Base-by-base conservation (phyloP, 2,329 filamentous ascomycete genomes). In the Aspergillus arachidicola region DNA sequence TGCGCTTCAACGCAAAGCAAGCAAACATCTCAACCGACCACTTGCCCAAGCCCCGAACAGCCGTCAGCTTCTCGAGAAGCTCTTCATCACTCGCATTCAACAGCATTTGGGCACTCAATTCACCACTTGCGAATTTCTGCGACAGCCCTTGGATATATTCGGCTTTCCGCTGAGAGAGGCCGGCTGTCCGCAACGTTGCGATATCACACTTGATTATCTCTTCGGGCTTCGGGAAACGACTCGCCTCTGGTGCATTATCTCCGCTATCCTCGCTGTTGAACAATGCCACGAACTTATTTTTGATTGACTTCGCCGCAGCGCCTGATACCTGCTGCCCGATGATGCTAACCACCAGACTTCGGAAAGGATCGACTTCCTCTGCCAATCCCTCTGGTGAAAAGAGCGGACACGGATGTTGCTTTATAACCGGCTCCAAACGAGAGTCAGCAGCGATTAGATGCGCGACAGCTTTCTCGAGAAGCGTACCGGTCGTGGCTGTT, bases 1-100 rank as follows among this genome's bases (percentile, higher is more conserved):
- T 90, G 14, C 94, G 85, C 84, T 97, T 98, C 46, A 99, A 82
- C n/a, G 88, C 91, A 78, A 99, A 98, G 78, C 91, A 93, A 57
- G 94, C 92, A 82, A 99, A 99, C 95, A 99, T 98, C 82, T 97
- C 94, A 16, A 96, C 93, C 55, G 90, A 94, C 95, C 95, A 98
- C 59, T 85, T 85, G 0, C 95, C 95, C 57, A 98, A 80, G 0
- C 95, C 95, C 11, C 94, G 85, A 6, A 99, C 93, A 1, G 93
- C 91, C 55, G 91, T 92, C 55, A 99, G 83, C 75, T 86, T 90
- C 77, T 91, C 87, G 67, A 97, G 83, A 9, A 99, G 85, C 69
- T 96, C 91, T 57, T 96, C 94, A 75, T 99, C 95, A 6, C 88
- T 86, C 1, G 92, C 93, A 41, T 87, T 86, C 58, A 91, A 86